These are phyloP conservation scores for Dactylonectria macrodidyma DNA, from an alignment of 2,329 filamentous ascomycete species.

Conservation along the genomic window DNA sequence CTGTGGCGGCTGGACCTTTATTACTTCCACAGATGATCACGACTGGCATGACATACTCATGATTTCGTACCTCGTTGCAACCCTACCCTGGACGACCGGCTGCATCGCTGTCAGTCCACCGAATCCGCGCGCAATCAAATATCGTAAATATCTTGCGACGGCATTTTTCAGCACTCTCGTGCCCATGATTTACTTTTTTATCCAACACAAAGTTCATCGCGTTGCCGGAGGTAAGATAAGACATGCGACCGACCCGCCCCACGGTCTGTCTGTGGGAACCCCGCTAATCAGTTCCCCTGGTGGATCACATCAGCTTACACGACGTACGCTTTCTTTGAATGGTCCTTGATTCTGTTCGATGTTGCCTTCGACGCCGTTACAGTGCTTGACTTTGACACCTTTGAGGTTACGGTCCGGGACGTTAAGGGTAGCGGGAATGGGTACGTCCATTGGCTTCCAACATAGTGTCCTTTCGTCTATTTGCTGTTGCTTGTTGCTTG, in stretches of 20 bases:
- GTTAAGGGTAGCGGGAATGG: slow-evolving; percentile 93
- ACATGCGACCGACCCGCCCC: slow-evolving; percentile 1
- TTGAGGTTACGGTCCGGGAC: slow-evolving; percentile 91
- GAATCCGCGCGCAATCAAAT: slow-evolving; percentile 86
- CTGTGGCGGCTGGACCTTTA: slow-evolving; percentile 98
- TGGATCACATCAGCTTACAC: slow-evolving; percentile 81
- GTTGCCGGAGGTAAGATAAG: slow-evolving; percentile 90
- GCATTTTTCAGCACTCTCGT: slow-evolving; percentile 93
- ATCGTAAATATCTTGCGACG: slow-evolving; percentile 86
- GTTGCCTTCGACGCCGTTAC: slow-evolving; percentile 97
- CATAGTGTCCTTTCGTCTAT: slow-evolving; percentile 67
- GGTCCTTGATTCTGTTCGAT: slow-evolving; percentile 94
- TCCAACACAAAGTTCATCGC: slow-evolving; percentile 97
- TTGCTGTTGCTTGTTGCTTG: slow-evolving; percentile 21
- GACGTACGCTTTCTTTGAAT: slow-evolving; percentile 97
- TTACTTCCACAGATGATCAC: slow-evolving; percentile 98
- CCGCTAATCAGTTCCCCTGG: slow-evolving; percentile 30
- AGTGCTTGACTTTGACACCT: slow-evolving; percentile 88
- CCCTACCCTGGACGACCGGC: slow-evolving; percentile 94
- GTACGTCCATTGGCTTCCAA: slow-evolving; percentile 98
- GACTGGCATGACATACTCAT: slow-evolving; percentile 99
- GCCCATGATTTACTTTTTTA: slow-evolving; percentile 95
- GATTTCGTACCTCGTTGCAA: slow-evolving; percentile 97
- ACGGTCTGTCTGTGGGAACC: not conserved
- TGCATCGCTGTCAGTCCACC: slow-evolving; percentile 90